A percentile compares a stretch with the other conserved stretches of the same genome.
These are phyloP conservation scores for Taphrina communis DNA, from an alignment of 1,139 yeast species.

Conservation along the genomic window DNA sequence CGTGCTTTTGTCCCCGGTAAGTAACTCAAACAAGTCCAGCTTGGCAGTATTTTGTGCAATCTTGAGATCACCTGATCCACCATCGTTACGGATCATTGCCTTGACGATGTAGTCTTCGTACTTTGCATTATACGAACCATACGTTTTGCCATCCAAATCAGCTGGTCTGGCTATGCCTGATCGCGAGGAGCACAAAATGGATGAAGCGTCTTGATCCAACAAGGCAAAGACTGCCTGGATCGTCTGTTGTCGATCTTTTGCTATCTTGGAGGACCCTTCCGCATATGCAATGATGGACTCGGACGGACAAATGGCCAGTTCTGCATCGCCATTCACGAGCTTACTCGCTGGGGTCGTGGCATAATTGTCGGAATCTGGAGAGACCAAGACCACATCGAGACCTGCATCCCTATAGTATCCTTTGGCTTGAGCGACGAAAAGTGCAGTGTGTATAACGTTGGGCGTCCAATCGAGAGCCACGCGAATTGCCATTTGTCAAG, in stretches of 20 bases:
- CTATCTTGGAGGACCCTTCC: constrained; percentile 1
- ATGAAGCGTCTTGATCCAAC: constrained; percentile 24
- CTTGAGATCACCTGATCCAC: constrained; percentile 16
- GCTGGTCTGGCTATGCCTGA: background rate
- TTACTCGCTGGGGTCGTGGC: constrained; percentile 26
- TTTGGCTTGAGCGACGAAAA: constrained; percentile 20
- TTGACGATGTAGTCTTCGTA: constrained; percentile 21
- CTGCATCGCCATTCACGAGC: constrained; percentile 15
- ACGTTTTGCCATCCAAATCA: constrained; percentile 28
- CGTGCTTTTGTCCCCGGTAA: background rate
- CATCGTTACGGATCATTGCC: constrained; percentile 22
- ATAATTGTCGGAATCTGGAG: constrained; percentile 11
- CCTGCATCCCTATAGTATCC: constrained; percentile 15
- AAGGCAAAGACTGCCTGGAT: constrained; percentile 31
- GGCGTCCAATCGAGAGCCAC: constrained; percentile 37
- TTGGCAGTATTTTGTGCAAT: constrained; percentile 21
- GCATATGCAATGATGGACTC: constrained; percentile 29
- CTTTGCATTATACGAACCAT: constrained; percentile 32
- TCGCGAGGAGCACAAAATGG: constrained; percentile 13
- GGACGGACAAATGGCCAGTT: constrained; percentile 29
- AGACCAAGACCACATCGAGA: constrained; percentile 10
- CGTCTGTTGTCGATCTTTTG: background rate
- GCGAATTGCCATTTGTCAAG: constrained; percentile 2
- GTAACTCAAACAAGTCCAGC: constrained; percentile 22
- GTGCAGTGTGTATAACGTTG: constrained; percentile 16